These are phyloP conservation scores for Tolypocladium sp. DNA, from an alignment of 2,329 filamentous ascomycete species.

Conservation along the genomic window DNA sequence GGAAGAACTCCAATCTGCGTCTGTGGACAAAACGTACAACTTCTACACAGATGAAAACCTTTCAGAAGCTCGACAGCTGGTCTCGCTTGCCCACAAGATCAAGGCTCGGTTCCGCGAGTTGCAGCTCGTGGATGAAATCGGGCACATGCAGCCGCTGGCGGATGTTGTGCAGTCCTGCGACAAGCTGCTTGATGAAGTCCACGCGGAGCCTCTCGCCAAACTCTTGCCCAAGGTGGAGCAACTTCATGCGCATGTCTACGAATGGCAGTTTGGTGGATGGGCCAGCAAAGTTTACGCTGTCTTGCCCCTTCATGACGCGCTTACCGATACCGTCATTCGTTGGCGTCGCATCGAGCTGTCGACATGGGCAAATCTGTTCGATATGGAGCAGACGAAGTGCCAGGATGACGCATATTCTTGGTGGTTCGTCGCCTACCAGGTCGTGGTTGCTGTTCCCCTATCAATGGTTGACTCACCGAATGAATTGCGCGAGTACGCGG, in stretches of 20 bases:
- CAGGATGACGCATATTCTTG: conserved; percentile 73
- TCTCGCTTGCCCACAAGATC: conserved; percentile 59
- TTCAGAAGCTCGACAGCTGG: conserved; percentile 63
- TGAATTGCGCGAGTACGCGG: conserved; percentile 54
- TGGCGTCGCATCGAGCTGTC: conserved; percentile 89
- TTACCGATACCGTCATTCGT: conserved; percentile 73
- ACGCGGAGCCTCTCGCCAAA: conserved; percentile 77
- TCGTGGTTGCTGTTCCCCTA: conserved; percentile 67
- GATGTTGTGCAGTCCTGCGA: conserved; percentile 72
- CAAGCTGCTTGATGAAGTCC: conserved; percentile 63
- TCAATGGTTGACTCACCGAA: conserved; percentile 50
- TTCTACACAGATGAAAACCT: conserved; percentile 84
- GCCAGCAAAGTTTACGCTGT: conserved; percentile 73
- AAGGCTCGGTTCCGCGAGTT: conserved; percentile 66
- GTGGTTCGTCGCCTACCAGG: conserved; percentile 97
- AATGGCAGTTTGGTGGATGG: conserved; percentile 85
- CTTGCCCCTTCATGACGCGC: conserved; percentile 58
- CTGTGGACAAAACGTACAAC: conserved; percentile 52
- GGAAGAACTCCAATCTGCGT: conserved; percentile 27
- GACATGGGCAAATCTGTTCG: conserved; percentile 84
- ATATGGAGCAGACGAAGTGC: conserved; percentile 71
- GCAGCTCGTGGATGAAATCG: conserved; percentile 54
- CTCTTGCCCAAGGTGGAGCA: conserved; percentile 82
- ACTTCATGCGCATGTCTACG: conserved; percentile 73
- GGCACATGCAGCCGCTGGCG: conserved; percentile 63